A percentile compares a stretch with the other conserved stretches of the same genome.
Conservation (phyloP, 768 basidiomycete genomes). For the Lyophyllum atratum region DNA sequence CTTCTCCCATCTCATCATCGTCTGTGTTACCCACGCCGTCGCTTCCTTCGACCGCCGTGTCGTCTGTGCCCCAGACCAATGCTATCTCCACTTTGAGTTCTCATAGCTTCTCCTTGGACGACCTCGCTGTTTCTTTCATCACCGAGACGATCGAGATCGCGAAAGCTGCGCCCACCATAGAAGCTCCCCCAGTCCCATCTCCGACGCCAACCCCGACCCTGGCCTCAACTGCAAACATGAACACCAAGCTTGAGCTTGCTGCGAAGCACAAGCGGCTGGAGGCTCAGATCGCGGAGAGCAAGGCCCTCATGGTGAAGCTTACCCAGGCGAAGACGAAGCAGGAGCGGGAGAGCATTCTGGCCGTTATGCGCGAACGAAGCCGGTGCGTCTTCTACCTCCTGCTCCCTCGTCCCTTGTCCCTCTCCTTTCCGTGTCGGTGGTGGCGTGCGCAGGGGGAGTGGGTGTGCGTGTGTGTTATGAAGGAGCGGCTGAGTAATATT, state of each 20-base stretch:
- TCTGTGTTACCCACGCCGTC: conserved; percentile 2
- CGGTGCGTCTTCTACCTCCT: conserved; percentile 58
- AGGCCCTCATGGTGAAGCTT: conserved; percentile 49
- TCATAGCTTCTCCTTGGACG: conserved; percentile 42
- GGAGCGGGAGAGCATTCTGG: conserved; percentile 50
- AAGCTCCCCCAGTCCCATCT: conserved; percentile 2
- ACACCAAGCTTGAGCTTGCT: conserved; percentile 35
- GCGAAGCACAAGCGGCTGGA: conserved; percentile 51
- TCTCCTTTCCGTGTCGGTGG: background rate
- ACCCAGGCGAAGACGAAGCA: conserved; percentile 46
- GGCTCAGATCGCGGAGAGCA: conserved; percentile 54
- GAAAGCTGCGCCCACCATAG: conserved; percentile 25
- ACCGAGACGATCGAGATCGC: conserved; percentile 53
- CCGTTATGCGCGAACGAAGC: conserved; percentile 48
- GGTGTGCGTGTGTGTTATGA: background rate
- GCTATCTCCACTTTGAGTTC: conserved; percentile 15
- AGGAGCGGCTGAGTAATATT: conserved; percentile 23
- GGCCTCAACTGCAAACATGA: background rate
- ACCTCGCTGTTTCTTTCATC: conserved; percentile 60
- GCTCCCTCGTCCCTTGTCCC: too few species aligned
- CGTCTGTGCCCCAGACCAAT: conserved; percentile 2
- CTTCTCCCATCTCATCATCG: background rate
- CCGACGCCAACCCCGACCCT: background rate
- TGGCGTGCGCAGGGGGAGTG: conserved; percentile 3
- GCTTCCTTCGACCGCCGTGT: conserved; percentile 2